Evolutionary conservation across 1,284 basidiomycete genomes (phyloP), one percentile per base, ranked within the genome.

Genomic region (Boletus mariae): DNA sequence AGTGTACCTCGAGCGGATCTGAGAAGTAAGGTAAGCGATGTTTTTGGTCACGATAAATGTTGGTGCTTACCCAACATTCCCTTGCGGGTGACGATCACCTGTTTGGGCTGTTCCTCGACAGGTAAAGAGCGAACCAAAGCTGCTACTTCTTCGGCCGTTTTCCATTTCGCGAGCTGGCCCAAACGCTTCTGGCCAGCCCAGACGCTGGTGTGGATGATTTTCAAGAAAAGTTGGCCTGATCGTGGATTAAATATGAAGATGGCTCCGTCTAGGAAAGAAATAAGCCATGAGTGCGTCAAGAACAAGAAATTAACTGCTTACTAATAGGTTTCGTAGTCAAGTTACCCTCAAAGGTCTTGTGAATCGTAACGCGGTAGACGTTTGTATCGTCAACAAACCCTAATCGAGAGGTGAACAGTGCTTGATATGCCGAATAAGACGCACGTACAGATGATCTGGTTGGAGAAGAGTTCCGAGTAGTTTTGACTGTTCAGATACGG

Each of bases 111-210:
- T 75, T 99, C 97, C 77, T 99, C 95, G 44, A 99, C 95, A 13
- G 97, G 97, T 34, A 99, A 75, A 42, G 96, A 98, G 57, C 96
- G 92, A 60, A 99, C 91, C 61, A 99, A 76, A 1, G 97, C 97
- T 20, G 97, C 96, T 12, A 98, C 97, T 86, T 99, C 97, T 84
- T 99, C 97, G 13, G 97, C 97, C 13, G 95, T 98, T 79, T 98
- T 98, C 97, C 97, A 99, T 75, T 99, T 99, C 45, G 97, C 97
- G 53, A 99, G 82, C 73, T 99, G 97, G 60, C 97, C 97, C 43
- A 99, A 84, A 87, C 97, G 97, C 75, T 99, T 99, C 73, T 99
- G 97, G 66, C 97, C 96, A 45, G 96, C 96, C 97, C 97, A 99
- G 12, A 99, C 96, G 61, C 94, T 98, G 0, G 96, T 99, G 73